These are phyloP conservation scores for Globisporangium uncinulatum DNA, from an alignment of 352 stramenopile genomes.

Conservation along the genomic window DNA sequence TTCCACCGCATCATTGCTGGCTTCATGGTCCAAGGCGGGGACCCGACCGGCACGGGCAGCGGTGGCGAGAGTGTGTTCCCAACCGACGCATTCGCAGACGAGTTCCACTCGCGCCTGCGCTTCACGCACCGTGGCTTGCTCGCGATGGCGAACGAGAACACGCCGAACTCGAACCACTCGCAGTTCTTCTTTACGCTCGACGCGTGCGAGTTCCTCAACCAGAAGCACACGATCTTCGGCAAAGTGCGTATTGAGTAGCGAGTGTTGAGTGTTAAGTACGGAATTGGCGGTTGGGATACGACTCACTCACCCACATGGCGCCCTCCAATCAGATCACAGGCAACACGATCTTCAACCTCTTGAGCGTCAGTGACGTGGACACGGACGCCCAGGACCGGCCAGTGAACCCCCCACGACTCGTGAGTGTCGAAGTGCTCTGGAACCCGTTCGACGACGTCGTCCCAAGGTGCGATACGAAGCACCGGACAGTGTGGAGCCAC, in stretches of 20 bases:
- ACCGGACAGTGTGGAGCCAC: background rate
- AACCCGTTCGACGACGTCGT: slow-evolving; percentile 96
- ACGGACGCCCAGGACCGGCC: slow-evolving; percentile 83
- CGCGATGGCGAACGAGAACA: slow-evolving; percentile 91
- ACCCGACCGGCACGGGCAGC: slow-evolving; percentile 81
- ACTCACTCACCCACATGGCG: no score
- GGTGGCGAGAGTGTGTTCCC: slow-evolving; percentile 78
- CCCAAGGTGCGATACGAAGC: slow-evolving; percentile 32
- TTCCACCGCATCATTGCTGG: slow-evolving; percentile 94
- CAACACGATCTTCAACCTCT: slow-evolving; percentile 97
- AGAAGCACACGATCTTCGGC: slow-evolving; percentile 94
- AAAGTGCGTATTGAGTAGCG: slow-evolving; percentile 26
- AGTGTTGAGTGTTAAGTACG: background rate
- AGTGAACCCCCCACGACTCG: slow-evolving; percentile 67
- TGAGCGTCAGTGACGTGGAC: slow-evolving; percentile 87
- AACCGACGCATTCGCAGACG: slow-evolving; percentile 77
- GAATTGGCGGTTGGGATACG: no score
- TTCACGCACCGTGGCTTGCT: slow-evolving; percentile 97
- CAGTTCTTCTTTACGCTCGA: slow-evolving; percentile 99
- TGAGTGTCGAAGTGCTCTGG: slow-evolving; percentile 89
- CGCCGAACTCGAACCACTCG: slow-evolving; percentile 81
- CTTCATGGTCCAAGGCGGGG: slow-evolving; percentile 96
- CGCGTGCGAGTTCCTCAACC: slow-evolving; percentile 91
- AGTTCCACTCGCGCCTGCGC: slow-evolving; percentile 92
- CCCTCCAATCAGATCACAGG: slow-evolving; percentile 72